Percentiles rank a stretch among this genome's conserved stretches.
Evolutionary conservation across 768 basidiomycete species (phyloP).

Genomic region (Mycena filopes): DNA sequence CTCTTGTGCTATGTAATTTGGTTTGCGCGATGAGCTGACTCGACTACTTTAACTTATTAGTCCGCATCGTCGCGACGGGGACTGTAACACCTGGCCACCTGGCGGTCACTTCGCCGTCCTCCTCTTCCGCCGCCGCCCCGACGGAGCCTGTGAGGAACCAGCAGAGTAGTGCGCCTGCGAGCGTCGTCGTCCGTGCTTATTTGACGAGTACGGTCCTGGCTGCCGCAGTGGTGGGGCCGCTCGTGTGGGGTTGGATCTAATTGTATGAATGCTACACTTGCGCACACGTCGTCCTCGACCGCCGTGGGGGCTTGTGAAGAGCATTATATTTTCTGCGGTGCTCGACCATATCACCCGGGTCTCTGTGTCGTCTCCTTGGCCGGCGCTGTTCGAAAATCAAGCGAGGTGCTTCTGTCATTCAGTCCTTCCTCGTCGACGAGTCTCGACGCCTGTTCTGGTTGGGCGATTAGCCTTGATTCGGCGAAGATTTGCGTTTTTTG

Average conservation of each 20-base stretch:
- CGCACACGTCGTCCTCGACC: no score
- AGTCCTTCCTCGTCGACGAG: no score
- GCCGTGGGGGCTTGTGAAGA: no score
- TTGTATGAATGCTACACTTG: background rate
- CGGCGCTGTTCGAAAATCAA: no score
- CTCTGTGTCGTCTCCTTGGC: no score
- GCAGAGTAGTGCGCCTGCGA: background rate
- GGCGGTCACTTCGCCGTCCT: conserved; percentile 15
- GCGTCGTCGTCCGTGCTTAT: background rate
- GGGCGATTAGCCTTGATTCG: no score
- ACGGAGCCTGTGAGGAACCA: conserved; percentile 15
- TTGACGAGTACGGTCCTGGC: conserved; percentile 1
- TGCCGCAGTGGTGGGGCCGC: conserved; percentile 1
- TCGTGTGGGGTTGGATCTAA: conserved; percentile 20
- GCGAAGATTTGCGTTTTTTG: background rate
- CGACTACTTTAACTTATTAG: no score
- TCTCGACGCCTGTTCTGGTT: no score
- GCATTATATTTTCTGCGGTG: no score
- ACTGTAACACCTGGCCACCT: conserved; percentile 22
- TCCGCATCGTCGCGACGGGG: conserved; percentile 24
- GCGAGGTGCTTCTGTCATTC: no score
- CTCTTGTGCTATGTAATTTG: background rate
- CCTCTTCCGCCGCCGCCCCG: conserved; percentile 6
- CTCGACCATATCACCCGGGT: no score
- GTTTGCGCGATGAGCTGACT: no score